A percentile compares a stretch with the other conserved stretches of the same genome.
Conservation (phyloP, 2,329 filamentous ascomycete genomes). For the Penicillium paneum region DNA sequence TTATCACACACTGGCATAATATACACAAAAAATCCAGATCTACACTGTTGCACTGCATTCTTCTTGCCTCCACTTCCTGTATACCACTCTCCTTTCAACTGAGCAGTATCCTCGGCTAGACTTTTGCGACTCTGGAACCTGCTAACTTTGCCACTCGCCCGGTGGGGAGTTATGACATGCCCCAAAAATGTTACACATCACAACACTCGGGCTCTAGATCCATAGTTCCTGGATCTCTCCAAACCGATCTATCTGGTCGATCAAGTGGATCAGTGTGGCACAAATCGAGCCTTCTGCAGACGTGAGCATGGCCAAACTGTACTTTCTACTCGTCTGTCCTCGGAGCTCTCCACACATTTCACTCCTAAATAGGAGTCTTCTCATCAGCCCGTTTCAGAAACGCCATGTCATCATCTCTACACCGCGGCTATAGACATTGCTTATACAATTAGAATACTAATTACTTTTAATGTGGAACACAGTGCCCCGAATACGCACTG, state of each 20-base stretch:
- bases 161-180: background rate
- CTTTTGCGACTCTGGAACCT: background rate
- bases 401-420: conserved; percentile 8
- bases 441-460: background rate
- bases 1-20: conserved; percentile 19
- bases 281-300: background rate
- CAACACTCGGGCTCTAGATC: conserved; percentile 12
- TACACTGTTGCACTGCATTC: background rate
- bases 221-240: conserved; percentile 17
- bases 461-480: background rate
- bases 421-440: background rate
- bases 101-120: background rate
- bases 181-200: conserved; percentile 25
- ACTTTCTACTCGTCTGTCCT: background rate
- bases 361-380: conserved; percentile 3
- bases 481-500: background rate
- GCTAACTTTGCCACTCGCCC: conserved; percentile 4
- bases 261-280: conserved; percentile 7
- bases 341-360: conserved; percentile 16
- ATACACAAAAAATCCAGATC: conserved; percentile 13
- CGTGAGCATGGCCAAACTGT: background rate
- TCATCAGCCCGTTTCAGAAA: conserved; percentile 7
- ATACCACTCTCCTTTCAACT: background rate
- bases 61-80: background rate
- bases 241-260: conserved; percentile 20